Evolutionary conservation across 352 stramenopile species (phyloP).

Genomic region (Phytopythium helicoides): DNA sequence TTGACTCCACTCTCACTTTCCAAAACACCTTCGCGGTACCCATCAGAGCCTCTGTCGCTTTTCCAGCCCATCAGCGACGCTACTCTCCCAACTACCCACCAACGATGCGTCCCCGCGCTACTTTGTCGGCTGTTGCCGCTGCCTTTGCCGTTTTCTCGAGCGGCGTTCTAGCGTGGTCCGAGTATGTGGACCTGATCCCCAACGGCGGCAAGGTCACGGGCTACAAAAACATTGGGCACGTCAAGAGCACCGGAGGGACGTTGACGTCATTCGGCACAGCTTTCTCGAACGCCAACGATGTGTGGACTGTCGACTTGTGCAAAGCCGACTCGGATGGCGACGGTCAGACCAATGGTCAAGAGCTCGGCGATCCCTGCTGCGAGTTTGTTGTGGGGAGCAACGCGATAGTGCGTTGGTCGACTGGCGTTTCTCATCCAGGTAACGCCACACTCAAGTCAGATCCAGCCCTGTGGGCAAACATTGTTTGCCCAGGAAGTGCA

Average conservation of each 20-base stretch:
- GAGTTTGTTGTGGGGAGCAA: constrained; percentile 14
- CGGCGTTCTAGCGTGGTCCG: too few relatives aligned
- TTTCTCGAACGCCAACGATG: constrained; percentile 11
- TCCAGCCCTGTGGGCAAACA: constrained; percentile 5
- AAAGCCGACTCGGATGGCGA: constrained; percentile 21
- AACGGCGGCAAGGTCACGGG: constrained; percentile 27
- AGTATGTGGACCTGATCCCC: constrained; percentile 7
- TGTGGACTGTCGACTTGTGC: constrained; percentile 25
- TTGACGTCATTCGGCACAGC: constrained; percentile 22
- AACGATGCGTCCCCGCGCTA: too few relatives aligned
- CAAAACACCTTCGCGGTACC: too few relatives aligned
- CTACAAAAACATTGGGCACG: constrained; percentile 23
- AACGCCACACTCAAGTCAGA: constrained; percentile 15
- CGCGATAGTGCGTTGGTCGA: constrained; percentile 10
- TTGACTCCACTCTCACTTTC: too few relatives aligned
- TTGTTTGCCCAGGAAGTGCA: too few relatives aligned
- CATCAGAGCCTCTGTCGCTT: too few relatives aligned
- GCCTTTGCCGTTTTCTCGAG: too few relatives aligned
- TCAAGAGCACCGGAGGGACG: constrained; percentile 8
- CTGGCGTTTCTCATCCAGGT: constrained; percentile 20
- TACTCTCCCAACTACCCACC: too few relatives aligned
- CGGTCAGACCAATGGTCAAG: constrained; percentile 25
- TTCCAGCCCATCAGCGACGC: too few relatives aligned
- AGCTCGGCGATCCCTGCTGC: constrained; percentile 17
- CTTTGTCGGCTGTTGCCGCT: too few relatives aligned